Percentiles rank a stretch among this genome's conserved stretches.
Evolutionary conservation across 2,329 filamentous ascomycete genomes (phyloP).

Genomic region (Lasiodiplodia gonubiensis): DNA sequence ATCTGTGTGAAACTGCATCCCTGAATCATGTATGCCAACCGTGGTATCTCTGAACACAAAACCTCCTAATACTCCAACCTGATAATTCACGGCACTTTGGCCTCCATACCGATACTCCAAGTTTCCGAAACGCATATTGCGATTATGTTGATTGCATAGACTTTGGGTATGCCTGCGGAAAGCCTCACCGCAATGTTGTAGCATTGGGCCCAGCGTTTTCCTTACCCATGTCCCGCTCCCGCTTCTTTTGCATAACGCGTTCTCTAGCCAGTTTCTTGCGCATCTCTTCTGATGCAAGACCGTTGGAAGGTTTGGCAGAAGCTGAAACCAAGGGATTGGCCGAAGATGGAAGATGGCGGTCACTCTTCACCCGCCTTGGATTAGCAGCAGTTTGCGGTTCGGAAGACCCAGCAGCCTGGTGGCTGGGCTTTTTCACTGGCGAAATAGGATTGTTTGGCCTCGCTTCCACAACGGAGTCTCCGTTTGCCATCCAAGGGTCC

Average conservation of each 20-base stretch:
- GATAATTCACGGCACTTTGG: not conserved
- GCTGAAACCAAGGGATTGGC: not conserved
- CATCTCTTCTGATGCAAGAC: conserved; percentile 7
- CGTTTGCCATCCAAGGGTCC: conserved; percentile 23
- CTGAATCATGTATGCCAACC: not conserved
- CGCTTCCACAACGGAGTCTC: not conserved
- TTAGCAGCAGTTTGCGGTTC: not conserved
- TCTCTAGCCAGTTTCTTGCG: conserved; percentile 20
- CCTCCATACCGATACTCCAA: not conserved
- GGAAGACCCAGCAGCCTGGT: not conserved
- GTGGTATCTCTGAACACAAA: conserved; percentile 16
- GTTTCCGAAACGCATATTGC: not conserved
- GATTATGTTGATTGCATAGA: not conserved
- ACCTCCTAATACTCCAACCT: not conserved
- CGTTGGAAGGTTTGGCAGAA: not conserved
- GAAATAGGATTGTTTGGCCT: not conserved
- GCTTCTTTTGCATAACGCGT: conserved; percentile 21
- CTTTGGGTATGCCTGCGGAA: no score
- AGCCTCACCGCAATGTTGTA: conserved; percentile 1
- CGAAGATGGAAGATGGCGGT: not conserved
- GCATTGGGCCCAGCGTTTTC: conserved; percentile 9
- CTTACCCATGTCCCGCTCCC: conserved; percentile 25
- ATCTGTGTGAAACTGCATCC: not conserved
- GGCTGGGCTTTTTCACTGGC: not conserved
- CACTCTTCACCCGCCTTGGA: conserved; percentile 13